A percentile compares a stretch with the other conserved stretches of the same genome.
phyloP scores from a whole-genome alignment of 2,329 filamentous ascomycete species.

The Shiraia bambusicola region DNA sequence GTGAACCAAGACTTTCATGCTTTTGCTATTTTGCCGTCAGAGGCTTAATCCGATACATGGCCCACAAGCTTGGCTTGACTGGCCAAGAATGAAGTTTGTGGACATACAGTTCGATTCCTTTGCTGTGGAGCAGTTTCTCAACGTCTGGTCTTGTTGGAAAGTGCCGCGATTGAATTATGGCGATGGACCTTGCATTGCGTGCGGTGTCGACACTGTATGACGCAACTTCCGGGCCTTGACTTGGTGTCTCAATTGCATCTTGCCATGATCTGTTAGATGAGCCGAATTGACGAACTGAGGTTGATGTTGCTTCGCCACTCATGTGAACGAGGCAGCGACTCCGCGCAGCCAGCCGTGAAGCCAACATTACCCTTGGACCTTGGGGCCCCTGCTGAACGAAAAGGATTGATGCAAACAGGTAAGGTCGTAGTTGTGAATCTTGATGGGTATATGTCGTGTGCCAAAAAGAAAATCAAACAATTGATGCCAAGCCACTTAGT shows the following conservation, averaged over 20 bases:
- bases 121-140: conserved; percentile 12
- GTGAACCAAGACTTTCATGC: conserved; percentile 18
- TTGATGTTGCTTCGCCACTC: too few relatives aligned
- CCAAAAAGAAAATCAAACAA: background rate
- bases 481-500: background rate
- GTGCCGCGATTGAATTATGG: conserved; percentile 9
- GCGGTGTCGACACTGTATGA: background rate
- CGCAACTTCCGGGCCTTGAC: background rate
- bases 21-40: conserved; percentile 17
- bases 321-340: too few relatives aligned
- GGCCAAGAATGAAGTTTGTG: too few relatives aligned
- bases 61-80: too few relatives aligned
- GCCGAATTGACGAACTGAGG: background rate
- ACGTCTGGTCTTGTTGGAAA: conserved; percentile 17
- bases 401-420: too few relatives aligned
- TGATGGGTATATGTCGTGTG: too few relatives aligned
- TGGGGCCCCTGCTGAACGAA: too few relatives aligned
- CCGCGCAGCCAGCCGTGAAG: too few relatives aligned
- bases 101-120: conserved; percentile 26
- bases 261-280: background rate
- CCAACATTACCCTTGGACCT: too few relatives aligned
- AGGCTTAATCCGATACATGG: conserved; percentile 3
- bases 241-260: background rate
- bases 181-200: conserved; percentile 10
- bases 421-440: too few relatives aligned